phyloP scores from a whole-genome alignment of 495 filamentous ascomycete species.

The Podospora fimiseda region DNA sequence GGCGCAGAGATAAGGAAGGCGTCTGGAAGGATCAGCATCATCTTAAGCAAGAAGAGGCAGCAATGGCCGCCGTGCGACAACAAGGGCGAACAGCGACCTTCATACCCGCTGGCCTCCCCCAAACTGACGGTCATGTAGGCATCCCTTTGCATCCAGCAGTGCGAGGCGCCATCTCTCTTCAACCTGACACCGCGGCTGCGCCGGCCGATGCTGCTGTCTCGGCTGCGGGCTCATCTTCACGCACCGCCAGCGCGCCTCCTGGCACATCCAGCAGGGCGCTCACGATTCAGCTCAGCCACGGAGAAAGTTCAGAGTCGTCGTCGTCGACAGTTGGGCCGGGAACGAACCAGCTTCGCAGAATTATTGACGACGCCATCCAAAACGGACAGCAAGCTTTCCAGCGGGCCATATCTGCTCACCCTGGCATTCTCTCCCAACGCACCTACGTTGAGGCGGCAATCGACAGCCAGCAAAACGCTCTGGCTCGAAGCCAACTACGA shows the following conservation, averaged over 20 bases:
- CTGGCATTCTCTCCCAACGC: slow-evolving; percentile 37
- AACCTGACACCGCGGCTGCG: background rate
- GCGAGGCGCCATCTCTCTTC: background rate
- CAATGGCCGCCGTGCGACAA: slow-evolving; percentile 32
- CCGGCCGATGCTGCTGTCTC: background rate
- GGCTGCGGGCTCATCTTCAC: background rate
- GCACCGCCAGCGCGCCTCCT: slow-evolving; percentile 5
- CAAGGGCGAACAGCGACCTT: slow-evolving; percentile 7
- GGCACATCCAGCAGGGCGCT: background rate
- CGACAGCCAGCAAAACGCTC: slow-evolving; percentile 34
- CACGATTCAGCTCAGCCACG: slow-evolving; percentile 1
- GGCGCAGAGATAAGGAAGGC: slow-evolving; percentile 76
- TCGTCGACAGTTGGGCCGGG: background rate
- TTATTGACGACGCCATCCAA: slow-evolving; percentile 40
- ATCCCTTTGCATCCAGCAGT: slow-evolving; percentile 19
- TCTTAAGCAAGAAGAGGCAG: slow-evolving; percentile 62
- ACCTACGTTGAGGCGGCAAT: slow-evolving; percentile 36
- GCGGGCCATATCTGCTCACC: slow-evolving; percentile 38
- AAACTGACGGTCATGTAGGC: background rate
- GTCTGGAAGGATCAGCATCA: slow-evolving; percentile 68
- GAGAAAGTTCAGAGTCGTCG: background rate
- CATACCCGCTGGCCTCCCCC: background rate
- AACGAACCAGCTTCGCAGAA: slow-evolving; percentile 24
- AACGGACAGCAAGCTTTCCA: slow-evolving; percentile 37
- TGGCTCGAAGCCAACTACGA: slow-evolving; percentile 36